Conservation (phyloP, 1,139 yeast genomes). For the Wickerhamomyces sp. region DNA sequence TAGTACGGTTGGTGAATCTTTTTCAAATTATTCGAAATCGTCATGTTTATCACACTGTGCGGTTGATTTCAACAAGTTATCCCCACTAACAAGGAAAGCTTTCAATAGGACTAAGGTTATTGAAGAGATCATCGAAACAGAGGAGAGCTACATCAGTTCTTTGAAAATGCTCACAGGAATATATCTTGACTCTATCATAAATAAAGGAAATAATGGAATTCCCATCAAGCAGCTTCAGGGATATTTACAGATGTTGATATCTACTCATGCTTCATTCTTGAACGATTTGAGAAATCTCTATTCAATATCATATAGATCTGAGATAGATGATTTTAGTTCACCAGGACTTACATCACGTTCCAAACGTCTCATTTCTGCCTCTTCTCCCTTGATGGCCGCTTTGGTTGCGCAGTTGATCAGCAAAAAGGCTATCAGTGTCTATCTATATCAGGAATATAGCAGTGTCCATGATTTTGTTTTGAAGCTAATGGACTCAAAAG, state of each 20-base stretch:
- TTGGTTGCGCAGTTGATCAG: constrained; percentile 28
- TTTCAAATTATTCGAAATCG: constrained; percentile 14
- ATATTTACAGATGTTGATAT: constrained; percentile 21
- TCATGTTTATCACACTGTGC: constrained; percentile 16
- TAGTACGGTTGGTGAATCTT: not conserved
- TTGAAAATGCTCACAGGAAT: constrained; percentile 34
- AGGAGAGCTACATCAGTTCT: constrained; percentile 39
- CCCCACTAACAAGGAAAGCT: constrained; percentile 18
- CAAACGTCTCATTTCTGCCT: constrained; percentile 3
- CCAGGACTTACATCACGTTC: constrained; percentile 1
- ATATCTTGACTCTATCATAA: constrained; percentile 19
- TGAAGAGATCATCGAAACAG: constrained; percentile 45
- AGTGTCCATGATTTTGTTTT: constrained; percentile 37
- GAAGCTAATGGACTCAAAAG: constrained; percentile 29
- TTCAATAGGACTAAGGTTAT: constrained; percentile 33
- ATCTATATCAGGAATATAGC: constrained; percentile 40
- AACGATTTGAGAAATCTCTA: constrained; percentile 18
- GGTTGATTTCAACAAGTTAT: constrained; percentile 6
- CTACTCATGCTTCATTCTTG: constrained; percentile 23
- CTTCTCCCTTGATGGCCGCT: constrained; percentile 22
- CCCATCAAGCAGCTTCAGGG: constrained; percentile 19
- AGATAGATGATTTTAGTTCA: not conserved
- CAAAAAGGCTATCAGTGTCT: constrained; percentile 28
- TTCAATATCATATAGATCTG: constrained; percentile 12
- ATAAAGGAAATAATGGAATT: constrained; percentile 23